Percentiles rank a stretch among this genome's conserved stretches.
phyloP scores from a whole-genome alignment of 2,329 filamentous ascomycete genomes.

The Didymella lethalis region DNA sequence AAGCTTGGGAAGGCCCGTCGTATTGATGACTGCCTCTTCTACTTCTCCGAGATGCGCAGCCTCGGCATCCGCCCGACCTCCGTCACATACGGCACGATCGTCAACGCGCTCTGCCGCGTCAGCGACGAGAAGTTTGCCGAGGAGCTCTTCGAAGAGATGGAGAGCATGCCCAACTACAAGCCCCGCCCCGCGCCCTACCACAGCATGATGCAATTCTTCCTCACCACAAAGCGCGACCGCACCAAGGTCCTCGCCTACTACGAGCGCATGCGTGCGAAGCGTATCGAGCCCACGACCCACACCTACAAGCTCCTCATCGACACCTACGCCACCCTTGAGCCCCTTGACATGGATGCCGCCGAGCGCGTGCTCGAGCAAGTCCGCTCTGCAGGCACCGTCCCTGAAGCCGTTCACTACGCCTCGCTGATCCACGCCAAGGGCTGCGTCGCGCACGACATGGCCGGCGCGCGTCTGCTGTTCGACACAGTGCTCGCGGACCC shows the following conservation, averaged over 20 bases:
- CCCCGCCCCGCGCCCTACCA: slow-evolving; percentile 97
- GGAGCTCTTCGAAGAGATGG: slow-evolving; percentile 99
- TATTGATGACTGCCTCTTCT: slow-evolving; percentile 97
- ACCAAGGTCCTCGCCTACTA: slow-evolving; percentile 93
- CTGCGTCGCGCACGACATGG: slow-evolving; percentile 91
- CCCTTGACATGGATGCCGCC: slow-evolving; percentile 85
- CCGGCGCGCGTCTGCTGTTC: slow-evolving; percentile 81
- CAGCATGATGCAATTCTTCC: slow-evolving; percentile 99
- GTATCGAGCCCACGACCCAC: slow-evolving; percentile 90
- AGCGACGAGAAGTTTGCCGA: slow-evolving; percentile 98
- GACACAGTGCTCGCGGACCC: slow-evolving; percentile 76
- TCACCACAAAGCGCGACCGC: slow-evolving; percentile 96
- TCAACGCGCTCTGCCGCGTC: slow-evolving; percentile 96
- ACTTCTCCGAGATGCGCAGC: slow-evolving; percentile 96
- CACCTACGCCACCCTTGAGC: slow-evolving; percentile 91
- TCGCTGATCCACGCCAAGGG: slow-evolving; percentile 95
- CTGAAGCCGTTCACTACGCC: slow-evolving; percentile 94
- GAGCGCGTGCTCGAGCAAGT: slow-evolving; percentile 84
- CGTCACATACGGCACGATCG: slow-evolving; percentile 97
- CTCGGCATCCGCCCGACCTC: slow-evolving; percentile 94
- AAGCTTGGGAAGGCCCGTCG: slow-evolving; percentile 97
- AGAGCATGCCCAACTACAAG: slow-evolving; percentile 98
- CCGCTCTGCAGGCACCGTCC: slow-evolving; percentile 73
- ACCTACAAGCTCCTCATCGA: slow-evolving; percentile 98
- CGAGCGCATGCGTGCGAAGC: slow-evolving; percentile 86